phyloP scores from a whole-genome alignment of 2,329 filamentous ascomycete species.

The Fusarium pininemorale region DNA sequence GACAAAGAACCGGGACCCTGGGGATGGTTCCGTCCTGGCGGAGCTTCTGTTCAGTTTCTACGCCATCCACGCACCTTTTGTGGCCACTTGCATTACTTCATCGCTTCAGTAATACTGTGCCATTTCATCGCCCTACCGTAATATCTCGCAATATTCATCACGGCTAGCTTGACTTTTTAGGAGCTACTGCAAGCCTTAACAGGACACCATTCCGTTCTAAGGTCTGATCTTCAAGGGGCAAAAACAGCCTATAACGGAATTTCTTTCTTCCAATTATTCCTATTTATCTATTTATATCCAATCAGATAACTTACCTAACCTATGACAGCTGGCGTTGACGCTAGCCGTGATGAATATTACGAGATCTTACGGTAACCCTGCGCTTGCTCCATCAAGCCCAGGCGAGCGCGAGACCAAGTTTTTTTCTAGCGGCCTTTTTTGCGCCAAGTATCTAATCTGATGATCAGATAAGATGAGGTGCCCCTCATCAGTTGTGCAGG shows the following conservation, averaged over 20 bases:
- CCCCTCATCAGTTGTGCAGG: slow-evolving; percentile 2
- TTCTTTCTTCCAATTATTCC: too few species aligned
- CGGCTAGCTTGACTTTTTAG: too few species aligned
- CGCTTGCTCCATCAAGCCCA: neutral
- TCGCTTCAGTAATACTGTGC: neutral
- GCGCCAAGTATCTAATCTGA: slow-evolving; percentile 53
- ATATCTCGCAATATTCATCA: too few species aligned
- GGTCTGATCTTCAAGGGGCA: too few species aligned
- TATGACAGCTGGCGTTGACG: too few species aligned
- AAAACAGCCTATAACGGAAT: too few species aligned
- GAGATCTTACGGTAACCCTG: neutral
- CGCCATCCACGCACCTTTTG: slow-evolving; percentile 2
- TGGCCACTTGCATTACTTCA: slow-evolving; percentile 7
- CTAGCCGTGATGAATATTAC: too few species aligned
- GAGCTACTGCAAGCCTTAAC: too few species aligned
- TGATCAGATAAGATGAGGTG: slow-evolving; percentile 55
- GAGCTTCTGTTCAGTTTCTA: neutral
- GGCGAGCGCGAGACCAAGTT: neutral
- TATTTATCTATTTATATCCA: too few species aligned
- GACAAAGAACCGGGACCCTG: neutral
- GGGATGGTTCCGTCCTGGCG: slow-evolving; percentile 7
- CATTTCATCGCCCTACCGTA: neutral
- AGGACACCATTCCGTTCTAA: too few species aligned
- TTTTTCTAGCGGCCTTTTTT: slow-evolving; percentile 23
- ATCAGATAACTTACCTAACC: too few species aligned